These are phyloP conservation scores for Aphanomyces invadans DNA, from an alignment of 352 stramenopile species.

Conservation along the genomic window DNA sequence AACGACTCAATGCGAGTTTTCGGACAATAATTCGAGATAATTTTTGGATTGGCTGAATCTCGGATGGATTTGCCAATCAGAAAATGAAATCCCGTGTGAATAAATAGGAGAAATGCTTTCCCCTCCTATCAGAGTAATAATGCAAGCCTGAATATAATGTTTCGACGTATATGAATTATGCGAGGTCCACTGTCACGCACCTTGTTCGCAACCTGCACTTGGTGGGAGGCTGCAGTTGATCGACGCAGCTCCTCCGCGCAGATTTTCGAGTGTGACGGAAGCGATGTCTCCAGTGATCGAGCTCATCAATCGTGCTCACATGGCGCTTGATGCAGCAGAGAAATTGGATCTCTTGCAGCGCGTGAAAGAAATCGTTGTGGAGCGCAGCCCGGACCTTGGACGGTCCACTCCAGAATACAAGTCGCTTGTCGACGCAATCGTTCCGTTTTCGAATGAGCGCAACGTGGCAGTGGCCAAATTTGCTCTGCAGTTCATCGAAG, in stretches of 20 bases:
- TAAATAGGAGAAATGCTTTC: too few relatives aligned
- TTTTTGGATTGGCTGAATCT: too few relatives aligned
- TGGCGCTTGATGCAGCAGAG: slow-evolving; percentile 26
- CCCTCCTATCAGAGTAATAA: too few relatives aligned
- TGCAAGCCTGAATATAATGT: too few relatives aligned
- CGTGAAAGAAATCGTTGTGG: slow-evolving; percentile 51
- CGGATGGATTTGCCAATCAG: too few relatives aligned
- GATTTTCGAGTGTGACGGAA: too few relatives aligned
- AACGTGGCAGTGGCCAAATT: slow-evolving; percentile 21
- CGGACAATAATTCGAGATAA: too few relatives aligned
- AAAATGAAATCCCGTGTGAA: too few relatives aligned
- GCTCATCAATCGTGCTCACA: slow-evolving; percentile 16
- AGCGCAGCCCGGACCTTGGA: slow-evolving; percentile 36
- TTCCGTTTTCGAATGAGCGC: slow-evolving; percentile 13
- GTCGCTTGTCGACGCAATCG: slow-evolving; percentile 39
- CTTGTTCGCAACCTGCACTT: neutral
- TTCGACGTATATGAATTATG: neutral
- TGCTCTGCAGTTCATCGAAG: slow-evolving; percentile 45
- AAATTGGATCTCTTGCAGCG: slow-evolving; percentile 53
- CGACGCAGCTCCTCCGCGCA: neutral
- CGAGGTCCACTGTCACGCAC: neutral
- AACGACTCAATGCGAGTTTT: too few relatives aligned
- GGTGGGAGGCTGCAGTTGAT: neutral
- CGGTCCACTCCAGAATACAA: slow-evolving; percentile 39
- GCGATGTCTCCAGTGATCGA: slow-evolving; percentile 19